Evolutionary conservation across 305 asterid species (phyloP), one percentile per base, ranked within the genome.

Genomic region (Fraxinus xanthoxyloides): DNA sequence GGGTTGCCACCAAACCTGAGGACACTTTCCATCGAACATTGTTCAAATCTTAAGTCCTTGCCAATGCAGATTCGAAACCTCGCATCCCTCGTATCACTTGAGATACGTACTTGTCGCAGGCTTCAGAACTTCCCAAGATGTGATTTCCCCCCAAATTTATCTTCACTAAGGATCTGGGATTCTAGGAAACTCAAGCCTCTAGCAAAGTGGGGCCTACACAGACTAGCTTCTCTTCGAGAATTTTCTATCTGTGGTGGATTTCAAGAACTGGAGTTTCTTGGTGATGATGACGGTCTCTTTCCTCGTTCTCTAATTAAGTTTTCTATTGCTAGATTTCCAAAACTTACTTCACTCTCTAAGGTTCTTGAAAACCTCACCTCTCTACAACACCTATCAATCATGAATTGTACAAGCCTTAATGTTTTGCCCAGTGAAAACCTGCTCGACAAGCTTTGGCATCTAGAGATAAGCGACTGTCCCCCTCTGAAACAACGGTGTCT

Each of bases 231-330:
- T 30, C 89, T 88, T 48, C 70, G 56, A 48, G 87, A 86, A 56
- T 81, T 88, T 35, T 79, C 85, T 3, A 82, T 88, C 59, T 86
- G 86, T 59, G 88, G 89, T 81, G 91, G 89, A 26, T 88, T 86
- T 79, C 80, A 79, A 32, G 85, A 76, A 78, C 31, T 81, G 72
- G 80, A 76, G 26, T 48, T 82, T 15, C 87, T 88, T 35, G 80
- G 15, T n/a, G 24, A 80, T 7, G 80, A 67, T 36, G 74, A 56
- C 1, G 6, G 76, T 76, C 83, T 88, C 6, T 85, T 88, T 81
- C 91, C 89, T 70, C 78, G 81, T 12, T 77, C 91, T 36, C 81
- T 86, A 15, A 40, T 82, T 4, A 83, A 79, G 59, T 78, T 86
- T 46, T 82, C 85, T 26, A 76, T 88, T 19, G 88, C 87, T 12